Base-by-base conservation (phyloP, 2,329 filamentous ascomycete species). In the Trichoderma cornu-damae region DNA sequence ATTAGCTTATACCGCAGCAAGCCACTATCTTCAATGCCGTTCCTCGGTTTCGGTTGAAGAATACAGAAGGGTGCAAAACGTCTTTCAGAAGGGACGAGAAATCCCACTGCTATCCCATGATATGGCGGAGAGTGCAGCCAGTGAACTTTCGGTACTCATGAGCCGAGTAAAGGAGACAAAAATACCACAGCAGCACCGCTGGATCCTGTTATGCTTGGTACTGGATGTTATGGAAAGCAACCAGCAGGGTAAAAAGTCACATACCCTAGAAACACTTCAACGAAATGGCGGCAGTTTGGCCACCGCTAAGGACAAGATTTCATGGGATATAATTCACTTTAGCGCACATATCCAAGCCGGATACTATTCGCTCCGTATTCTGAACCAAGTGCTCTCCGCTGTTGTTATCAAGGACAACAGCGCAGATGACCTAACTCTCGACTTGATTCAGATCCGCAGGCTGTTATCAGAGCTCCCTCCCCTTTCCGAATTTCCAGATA, bases 291-390 rank as follows among this genome's bases (percentile, higher is more conserved):
- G 34, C 6, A 47, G 16, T 2, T 4, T 54, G 1, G 6, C 4
- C 22, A 35, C 44, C 14, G 14, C 12, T 30, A 4, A 62, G 4
- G 35, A 43, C 18, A 54, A 37, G 26, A n/a, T 64, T 47, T 68
- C 62, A 1, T 89, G 86, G 87, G 73, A 79, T 8, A 72, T 79
- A 16, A 69, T 87, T 42, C 86, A 90, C 63, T 74, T 87, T 47
- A 68, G 77, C 7, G 84, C 85, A 0, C 82, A 86, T 61, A 68
- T 84, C 0, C 81, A 86, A 54, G 81, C 81, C 4, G 74, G 78
- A 0, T 69, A 83, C 5, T 88, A 88, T 65, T 87, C 85, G 0
- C 65, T 88, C 1, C 77, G 83, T n/a, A 65, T 75, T 22, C 57
- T 84, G 3, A 61, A 79, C 2, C 71, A 72, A 22, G 64, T 73